Percentiles rank a stretch among this genome's conserved stretches.
Evolutionary conservation across 169 alveolate genomes (phyloP).

Genomic region (Plasmodium falciparum): DNA sequence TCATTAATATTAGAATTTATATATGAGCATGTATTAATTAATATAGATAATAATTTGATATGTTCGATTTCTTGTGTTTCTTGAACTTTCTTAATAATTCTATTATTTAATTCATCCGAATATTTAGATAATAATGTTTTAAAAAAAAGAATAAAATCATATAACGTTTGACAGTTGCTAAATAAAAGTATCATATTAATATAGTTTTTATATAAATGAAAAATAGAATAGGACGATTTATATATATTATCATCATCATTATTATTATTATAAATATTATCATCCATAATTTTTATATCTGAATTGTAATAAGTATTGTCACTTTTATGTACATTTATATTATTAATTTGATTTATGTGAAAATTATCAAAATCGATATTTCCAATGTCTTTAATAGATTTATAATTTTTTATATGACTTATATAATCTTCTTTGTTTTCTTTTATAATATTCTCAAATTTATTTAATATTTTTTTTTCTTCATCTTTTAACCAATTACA

Average conservation of each 20-base stretch:
- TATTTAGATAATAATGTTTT: conserved; percentile 51
- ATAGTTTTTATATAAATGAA: conserved; percentile 67
- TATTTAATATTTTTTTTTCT: conserved; percentile 53
- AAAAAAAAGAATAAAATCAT: conserved; percentile 68
- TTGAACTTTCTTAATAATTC: conserved; percentile 21
- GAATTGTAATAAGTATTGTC: not conserved
- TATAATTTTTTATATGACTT: too few species aligned
- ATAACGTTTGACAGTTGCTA: conserved; percentile 64
- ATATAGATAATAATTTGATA: conserved; percentile 22
- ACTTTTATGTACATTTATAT: not conserved
- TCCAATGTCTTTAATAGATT: too few species aligned
- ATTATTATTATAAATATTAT: not conserved
- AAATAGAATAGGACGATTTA: conserved; percentile 67
- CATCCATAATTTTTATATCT: not conserved
- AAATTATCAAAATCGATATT: too few species aligned
- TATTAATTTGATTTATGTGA: not conserved
- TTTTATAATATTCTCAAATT: conserved; percentile 56
- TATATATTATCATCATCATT: conserved; percentile 24
- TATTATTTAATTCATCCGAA: conserved; percentile 48
- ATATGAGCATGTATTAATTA: conserved; percentile 68
- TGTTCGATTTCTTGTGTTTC: conserved; percentile 25
- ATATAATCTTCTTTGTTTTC: conserved; percentile 32
- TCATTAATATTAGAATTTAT: conserved; percentile 40
- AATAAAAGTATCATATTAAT: conserved; percentile 49
- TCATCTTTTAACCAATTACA: conserved; percentile 73